Base-by-base conservation (phyloP, 345 rosid genomes). In the Moringa oleifera region DNA sequence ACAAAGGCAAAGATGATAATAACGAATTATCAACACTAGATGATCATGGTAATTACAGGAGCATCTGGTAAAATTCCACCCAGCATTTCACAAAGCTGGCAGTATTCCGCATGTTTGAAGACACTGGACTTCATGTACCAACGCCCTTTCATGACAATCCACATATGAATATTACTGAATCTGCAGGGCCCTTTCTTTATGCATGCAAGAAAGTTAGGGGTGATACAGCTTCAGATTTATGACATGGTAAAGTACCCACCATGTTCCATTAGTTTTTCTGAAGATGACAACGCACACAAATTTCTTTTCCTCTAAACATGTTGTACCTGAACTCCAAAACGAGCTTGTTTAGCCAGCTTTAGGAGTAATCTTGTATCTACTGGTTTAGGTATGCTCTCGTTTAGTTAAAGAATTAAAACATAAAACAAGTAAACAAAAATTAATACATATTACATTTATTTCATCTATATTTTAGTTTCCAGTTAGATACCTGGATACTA, bases 401-500 rank as follows among this genome's bases (percentile, higher is more conserved):
- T 25, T 17, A 52, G 33, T 46, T 45, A 12, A n/a, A 41, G 16
- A 15, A 45, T 23, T 22, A 25, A 18, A 49, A 55, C 13, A 57
- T 37, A 59, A 25, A 46, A 25, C 41, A 59, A 64, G 25, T 45
- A 20, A 22, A 62, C 0, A 36, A 28, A 57, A 18, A 62, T 20
- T 36, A 46, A 45, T 25, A 4, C 0, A 13, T 0, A 20, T 13
- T 2, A 20, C 59, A 33, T 50, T 25, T 57, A 18, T 50, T 0
- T 20, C 19, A 50, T 51, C 25, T n/a, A 52, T 31, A 20, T 20
- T 67, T 13, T n/a, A 33, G 72, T 57, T 61, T 53, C 47, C 1
- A 63, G 19, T 57, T 54, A 83, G 80, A 59, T 86, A 69, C 98
- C 97, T 86, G 98, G 74, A 93, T 93, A 79, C 94, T 93, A 70